A percentile compares a stretch with the other conserved stretches of the same genome.
Conservation (phyloP, 1,139 yeast species). For the Zygosaccharomyces pseudobailii region DNA sequence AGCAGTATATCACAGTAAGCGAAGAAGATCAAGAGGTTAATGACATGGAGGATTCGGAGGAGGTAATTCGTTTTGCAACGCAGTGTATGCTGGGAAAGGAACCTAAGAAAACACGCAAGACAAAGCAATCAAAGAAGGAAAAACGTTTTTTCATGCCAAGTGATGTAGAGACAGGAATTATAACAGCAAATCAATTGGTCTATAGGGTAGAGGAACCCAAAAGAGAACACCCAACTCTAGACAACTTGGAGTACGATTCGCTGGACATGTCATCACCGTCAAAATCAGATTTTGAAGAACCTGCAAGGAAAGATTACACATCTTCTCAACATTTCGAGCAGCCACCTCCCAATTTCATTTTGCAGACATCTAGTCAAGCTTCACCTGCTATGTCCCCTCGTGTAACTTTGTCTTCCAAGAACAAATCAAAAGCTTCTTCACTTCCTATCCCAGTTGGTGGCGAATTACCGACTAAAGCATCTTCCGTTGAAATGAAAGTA, state of each 20-base stretch:
- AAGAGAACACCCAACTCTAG: slow-evolving; percentile 15
- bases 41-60: slow-evolving; percentile 60
- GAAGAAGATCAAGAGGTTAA: slow-evolving; percentile 59
- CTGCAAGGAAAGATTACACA: neutral
- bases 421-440: neutral
- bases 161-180: slow-evolving; percentile 66
- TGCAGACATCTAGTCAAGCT: neutral
- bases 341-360: neutral
- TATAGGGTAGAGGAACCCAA: slow-evolving; percentile 22
- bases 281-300: slow-evolving; percentile 5
- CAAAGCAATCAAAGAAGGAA: slow-evolving; percentile 21
- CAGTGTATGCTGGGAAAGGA: slow-evolving; percentile 38
- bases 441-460: neutral
- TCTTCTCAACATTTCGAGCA: neutral
- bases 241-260: slow-evolving; percentile 22
- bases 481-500: too few species aligned
- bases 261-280: slow-evolving; percentile 13
- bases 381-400: neutral
- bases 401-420: neutral
- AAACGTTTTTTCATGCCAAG: slow-evolving; percentile 74
- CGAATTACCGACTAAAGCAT: too few species aligned
- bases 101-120: slow-evolving; percentile 16
- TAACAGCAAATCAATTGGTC: slow-evolving; percentile 50
- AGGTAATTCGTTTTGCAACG: slow-evolving; percentile 58
- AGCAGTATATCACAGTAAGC: slow-evolving; percentile 59